Evolutionary conservation across 495 filamentous ascomycete species (phyloP).

Genomic region (Staphylotrichum tortipilum): DNA sequence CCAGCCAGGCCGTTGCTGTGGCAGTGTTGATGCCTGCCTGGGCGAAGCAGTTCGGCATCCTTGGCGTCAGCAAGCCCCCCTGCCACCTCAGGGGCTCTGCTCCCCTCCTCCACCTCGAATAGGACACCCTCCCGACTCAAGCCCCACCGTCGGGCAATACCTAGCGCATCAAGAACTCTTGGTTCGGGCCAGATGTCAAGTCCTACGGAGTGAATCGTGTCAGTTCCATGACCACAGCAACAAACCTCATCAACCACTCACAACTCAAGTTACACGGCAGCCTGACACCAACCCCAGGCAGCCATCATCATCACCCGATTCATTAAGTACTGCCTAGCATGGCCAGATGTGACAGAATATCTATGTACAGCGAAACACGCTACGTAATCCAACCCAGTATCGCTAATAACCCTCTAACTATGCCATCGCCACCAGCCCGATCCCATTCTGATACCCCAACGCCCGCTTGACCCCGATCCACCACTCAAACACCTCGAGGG

Average conservation of each 20-base stretch:
- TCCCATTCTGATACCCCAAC: slow-evolving; percentile 21
- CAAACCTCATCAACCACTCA: neutral
- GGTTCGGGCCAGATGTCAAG: too few species aligned
- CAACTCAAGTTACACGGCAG: neutral
- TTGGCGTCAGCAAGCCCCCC: neutral
- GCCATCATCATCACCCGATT: neutral
- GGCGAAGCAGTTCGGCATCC: neutral
- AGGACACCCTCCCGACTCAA: too few species aligned
- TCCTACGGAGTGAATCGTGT: too few species aligned
- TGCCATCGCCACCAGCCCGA: slow-evolving; percentile 7
- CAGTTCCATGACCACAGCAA: neutral
- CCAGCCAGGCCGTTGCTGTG: neutral
- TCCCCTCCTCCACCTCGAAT: too few species aligned
- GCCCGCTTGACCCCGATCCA: slow-evolving; percentile 48
- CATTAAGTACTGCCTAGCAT: neutral
- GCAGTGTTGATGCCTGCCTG: slow-evolving; percentile 1
- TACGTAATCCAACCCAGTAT: neutral
- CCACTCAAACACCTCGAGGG: slow-evolving; percentile 49
- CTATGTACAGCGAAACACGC: neutral
- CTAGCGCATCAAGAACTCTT: too few species aligned
- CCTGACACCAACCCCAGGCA: neutral
- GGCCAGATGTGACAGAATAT: neutral
- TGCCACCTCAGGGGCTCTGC: neutral
- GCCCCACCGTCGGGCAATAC: too few species aligned
- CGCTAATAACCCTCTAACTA: too few species aligned